These are phyloP conservation scores for Chalciporus sphaerocephalus DNA, from an alignment of 768 basidiomycete species.

Conservation along the genomic window DNA sequence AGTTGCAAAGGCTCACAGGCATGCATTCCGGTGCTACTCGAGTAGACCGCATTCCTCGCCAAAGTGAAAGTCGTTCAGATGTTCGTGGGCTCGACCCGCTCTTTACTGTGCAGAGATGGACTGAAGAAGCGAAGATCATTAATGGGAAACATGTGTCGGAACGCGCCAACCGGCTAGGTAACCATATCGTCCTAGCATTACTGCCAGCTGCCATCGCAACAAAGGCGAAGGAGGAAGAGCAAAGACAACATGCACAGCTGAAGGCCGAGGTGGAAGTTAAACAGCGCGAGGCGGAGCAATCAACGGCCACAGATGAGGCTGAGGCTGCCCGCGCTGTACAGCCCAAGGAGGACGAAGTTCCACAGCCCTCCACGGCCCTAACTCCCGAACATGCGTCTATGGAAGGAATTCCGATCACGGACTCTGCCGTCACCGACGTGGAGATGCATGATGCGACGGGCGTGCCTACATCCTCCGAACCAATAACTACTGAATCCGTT, in stretches of 20 bases:
- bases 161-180: conserved; percentile 59
- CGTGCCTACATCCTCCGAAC: conserved; percentile 18
- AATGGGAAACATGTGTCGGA: conserved; percentile 71
- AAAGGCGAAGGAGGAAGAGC: conserved; percentile 40
- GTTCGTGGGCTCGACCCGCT: conserved; percentile 64
- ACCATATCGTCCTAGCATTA: conserved; percentile 68
- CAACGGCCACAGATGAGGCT: conserved; percentile 29
- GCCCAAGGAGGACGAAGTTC: conserved; percentile 12
- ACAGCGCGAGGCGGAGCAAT: conserved; percentile 36
- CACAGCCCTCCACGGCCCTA: conserved; percentile 7
- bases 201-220: conserved; percentile 75
- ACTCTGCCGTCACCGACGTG: conserved; percentile 37
- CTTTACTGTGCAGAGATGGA: conserved; percentile 82
- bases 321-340: conserved; percentile 31
- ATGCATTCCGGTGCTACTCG: conserved; percentile 55
- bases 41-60: conserved; percentile 51
- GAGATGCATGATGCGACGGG: conserved; percentile 48
- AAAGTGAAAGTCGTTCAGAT: conserved; percentile 43
- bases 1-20: conserved; percentile 43
- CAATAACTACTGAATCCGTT: conserved; percentile 17
- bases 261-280: conserved; percentile 47
- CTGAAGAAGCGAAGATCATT: conserved; percentile 79
- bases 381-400: conserved; percentile 9
- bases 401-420: conserved; percentile 29
- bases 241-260: conserved; percentile 43